phyloP scores from a whole-genome alignment of 2,329 filamentous ascomycete species.

The Fusarium algeriense region DNA sequence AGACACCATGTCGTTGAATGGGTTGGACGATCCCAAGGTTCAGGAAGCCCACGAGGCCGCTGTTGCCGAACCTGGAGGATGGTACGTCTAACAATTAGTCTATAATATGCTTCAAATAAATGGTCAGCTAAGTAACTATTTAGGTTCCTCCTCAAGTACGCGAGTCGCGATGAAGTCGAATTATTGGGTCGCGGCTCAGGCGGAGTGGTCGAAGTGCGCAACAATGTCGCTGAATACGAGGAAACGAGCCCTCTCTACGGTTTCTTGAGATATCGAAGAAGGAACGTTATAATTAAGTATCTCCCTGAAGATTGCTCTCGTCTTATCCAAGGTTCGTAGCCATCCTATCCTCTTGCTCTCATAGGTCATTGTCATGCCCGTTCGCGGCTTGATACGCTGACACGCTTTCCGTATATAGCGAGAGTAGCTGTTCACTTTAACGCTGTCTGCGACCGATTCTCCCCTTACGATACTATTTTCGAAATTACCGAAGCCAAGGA shows the following conservation, averaged over 20 bases:
- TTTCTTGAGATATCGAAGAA: slow-evolving; percentile 87
- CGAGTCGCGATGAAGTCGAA: slow-evolving; percentile 87
- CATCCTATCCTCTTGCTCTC: background rate
- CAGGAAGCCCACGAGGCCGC: slow-evolving; percentile 87
- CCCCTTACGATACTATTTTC: slow-evolving; percentile 88
- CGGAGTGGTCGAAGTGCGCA: slow-evolving; percentile 86
- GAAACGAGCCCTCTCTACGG: slow-evolving; percentile 92
- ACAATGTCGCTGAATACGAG: slow-evolving; percentile 80
- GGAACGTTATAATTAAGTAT: slow-evolving; percentile 93
- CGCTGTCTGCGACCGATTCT: slow-evolving; percentile 77
- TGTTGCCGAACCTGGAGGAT: slow-evolving; percentile 88
- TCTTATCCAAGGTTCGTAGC: slow-evolving; percentile 83
- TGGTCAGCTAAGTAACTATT: slow-evolving; percentile 22
- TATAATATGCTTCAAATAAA: background rate
- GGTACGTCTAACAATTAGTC: slow-evolving; percentile 68
- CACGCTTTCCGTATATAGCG: slow-evolving; percentile 63
- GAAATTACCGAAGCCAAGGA: slow-evolving; percentile 80
- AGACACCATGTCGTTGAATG: slow-evolving; percentile 89
- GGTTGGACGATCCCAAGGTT: slow-evolving; percentile 84
- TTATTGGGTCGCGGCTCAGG: slow-evolving; percentile 81
- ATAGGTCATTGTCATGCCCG: background rate
- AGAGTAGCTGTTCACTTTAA: slow-evolving; percentile 82
- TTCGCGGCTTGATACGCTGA: slow-evolving; percentile 26
- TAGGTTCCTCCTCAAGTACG: slow-evolving; percentile 96
- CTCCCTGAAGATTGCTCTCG: slow-evolving; percentile 91